Percentiles rank a stretch among this genome's conserved stretches.
Conservation (phyloP, 2,329 filamentous ascomycete genomes). For the Daldinia eschscholtzii region DNA sequence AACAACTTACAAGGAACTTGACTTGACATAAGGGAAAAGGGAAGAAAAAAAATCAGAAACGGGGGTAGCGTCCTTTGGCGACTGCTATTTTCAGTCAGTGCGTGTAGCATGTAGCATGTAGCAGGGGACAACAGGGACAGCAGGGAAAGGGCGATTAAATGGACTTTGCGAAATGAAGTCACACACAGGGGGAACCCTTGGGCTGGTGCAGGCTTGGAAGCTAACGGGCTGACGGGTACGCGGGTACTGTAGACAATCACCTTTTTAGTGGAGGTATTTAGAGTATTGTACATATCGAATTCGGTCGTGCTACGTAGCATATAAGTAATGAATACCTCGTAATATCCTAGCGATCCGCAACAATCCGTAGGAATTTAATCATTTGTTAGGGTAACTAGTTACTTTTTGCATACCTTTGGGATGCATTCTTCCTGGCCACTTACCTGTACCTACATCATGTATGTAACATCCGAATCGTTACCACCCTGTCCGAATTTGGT, state of each 20-base stretch:
- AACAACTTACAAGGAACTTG: slow-evolving; percentile 16
- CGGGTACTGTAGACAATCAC: slow-evolving; percentile 40
- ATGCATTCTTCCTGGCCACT: slow-evolving; percentile 23
- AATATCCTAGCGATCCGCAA: slow-evolving; percentile 6
- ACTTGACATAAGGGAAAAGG: slow-evolving; percentile 27
- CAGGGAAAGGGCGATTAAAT: slow-evolving; percentile 42
- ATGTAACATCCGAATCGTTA: slow-evolving; percentile 39
- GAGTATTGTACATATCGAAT: slow-evolving; percentile 26
- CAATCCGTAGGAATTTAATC: not conserved
- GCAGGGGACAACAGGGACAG: slow-evolving; percentile 22
- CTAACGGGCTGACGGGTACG: slow-evolving; percentile 41
- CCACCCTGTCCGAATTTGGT: slow-evolving; percentile 24
- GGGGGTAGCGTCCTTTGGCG: slow-evolving; percentile 37
- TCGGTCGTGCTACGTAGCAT: slow-evolving; percentile 18
- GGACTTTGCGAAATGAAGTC: slow-evolving; percentile 45
- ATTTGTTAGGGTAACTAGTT: slow-evolving; percentile 10
- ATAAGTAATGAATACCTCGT: slow-evolving; percentile 24
- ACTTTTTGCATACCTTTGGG: slow-evolving; percentile 19
- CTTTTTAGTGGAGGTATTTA: slow-evolving; percentile 24
- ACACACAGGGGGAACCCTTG: slow-evolving; percentile 38
- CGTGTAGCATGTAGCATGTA: slow-evolving; percentile 16
- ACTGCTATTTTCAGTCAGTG: slow-evolving; percentile 41
- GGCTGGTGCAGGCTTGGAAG: slow-evolving; percentile 17
- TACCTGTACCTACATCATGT: slow-evolving; percentile 37
- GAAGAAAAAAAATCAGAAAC: slow-evolving; percentile 38